Evolutionary conservation across 2,329 filamentous ascomycete species (phyloP).

Genomic region (Fonsecaea nubica): DNA sequence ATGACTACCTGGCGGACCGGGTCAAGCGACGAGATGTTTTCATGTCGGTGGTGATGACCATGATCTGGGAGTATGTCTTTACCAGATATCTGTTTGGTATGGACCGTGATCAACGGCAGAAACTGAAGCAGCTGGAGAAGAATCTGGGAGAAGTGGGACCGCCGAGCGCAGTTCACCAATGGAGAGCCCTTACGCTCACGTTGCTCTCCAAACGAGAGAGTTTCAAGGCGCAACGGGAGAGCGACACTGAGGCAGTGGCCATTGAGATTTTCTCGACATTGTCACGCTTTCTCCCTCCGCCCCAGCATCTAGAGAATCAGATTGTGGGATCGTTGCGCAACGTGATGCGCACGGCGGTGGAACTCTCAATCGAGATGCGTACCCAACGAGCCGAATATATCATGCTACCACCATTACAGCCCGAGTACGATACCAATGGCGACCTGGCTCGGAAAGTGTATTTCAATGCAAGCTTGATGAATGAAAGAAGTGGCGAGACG

Average conservation of each 20-base stretch:
- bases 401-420: slow-evolving; percentile 94
- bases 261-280: slow-evolving; percentile 87
- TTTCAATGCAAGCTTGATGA: slow-evolving; percentile 95
- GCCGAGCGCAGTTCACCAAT: slow-evolving; percentile 87
- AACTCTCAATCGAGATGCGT: slow-evolving; percentile 94
- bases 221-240: slow-evolving; percentile 82
- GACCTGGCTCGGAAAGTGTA: slow-evolving; percentile 85
- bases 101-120: slow-evolving; percentile 96
- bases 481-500: slow-evolving; percentile 78
- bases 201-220: slow-evolving; percentile 78
- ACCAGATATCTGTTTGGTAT: slow-evolving; percentile 98
- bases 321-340: slow-evolving; percentile 84
- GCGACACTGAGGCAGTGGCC: slow-evolving; percentile 95
- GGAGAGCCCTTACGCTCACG: slow-evolving; percentile 93
- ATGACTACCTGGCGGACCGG: slow-evolving; percentile 84
- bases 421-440: slow-evolving; percentile 92
- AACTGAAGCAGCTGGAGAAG: slow-evolving; percentile 95
- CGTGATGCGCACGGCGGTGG: slow-evolving; percentile 86
- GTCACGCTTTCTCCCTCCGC: slow-evolving; percentile 83
- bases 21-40: slow-evolving; percentile 90
- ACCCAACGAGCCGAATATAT: slow-evolving; percentile 96
- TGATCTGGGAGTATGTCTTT: slow-evolving; percentile 99
- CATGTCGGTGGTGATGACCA: slow-evolving; percentile 98
- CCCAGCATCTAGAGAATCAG: slow-evolving; percentile 77
- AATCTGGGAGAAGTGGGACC: slow-evolving; percentile 87